Base-by-base conservation (phyloP, 768 basidiomycete genomes). In the Pleurotus tuber-regium region DNA sequence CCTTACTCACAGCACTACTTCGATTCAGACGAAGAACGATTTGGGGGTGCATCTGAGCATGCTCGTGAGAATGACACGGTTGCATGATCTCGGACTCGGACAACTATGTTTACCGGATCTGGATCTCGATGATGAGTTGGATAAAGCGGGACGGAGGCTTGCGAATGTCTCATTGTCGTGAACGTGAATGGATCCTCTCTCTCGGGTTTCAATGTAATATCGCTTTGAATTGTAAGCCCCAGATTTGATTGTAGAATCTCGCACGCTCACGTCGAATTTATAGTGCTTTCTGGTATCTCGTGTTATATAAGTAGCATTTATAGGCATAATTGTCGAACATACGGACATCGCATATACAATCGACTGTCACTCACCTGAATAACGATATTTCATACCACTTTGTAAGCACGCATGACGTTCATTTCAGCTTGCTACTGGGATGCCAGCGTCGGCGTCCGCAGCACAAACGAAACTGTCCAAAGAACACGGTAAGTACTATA, bases 61-160 rank as follows among this genome's bases (percentile, higher is more conserved):
- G 77, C 65, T 90, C 7, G 76, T 90, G 39, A 82, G 79, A 61
- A 89, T 91, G 88, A 85, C 87, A 18, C 74, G 89, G 40, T 68
- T 89, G 31, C 75, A 82, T 53, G 88, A 91, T 66, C 68, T 90
- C 52, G 89, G 87, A 0, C 72, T 91, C 10, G 84, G 75, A 18
- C 86, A 89, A 64, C 61, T 90, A 8, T 80, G 77, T 51, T 69
- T 82, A 49, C 69, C 66, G 6, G 60, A 61, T 33, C 30, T 48
- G 26, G 43, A 46, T 16, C 21, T 38, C 35, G 35, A 38, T n/a
- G 14, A 18, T 14, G 29, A 48, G 18, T 10, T 48, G 30, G 31
- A 11, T 7, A 31, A 5, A 11, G 11, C 30, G 31, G 31, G 30
- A 12, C 28, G 46, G 29, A 48, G 35, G 23, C 46, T 48, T 35